phyloP scores from a whole-genome alignment of 2,329 filamentous ascomycete species.

The Stemphylium vesicarium region DNA sequence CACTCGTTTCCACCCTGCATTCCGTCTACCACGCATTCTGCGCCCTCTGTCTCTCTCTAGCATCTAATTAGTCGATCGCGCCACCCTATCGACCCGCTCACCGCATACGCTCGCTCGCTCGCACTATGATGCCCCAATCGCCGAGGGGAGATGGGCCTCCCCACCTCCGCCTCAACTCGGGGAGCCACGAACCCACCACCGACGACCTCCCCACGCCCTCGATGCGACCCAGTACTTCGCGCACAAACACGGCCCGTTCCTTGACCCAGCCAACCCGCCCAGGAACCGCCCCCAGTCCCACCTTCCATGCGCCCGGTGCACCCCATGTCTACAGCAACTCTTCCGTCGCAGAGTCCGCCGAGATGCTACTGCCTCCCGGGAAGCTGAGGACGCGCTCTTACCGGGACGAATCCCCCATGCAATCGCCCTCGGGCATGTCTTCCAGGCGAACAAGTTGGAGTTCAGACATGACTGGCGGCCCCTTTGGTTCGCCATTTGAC shows the following conservation, averaged over 20 bases:
- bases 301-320: conserved; percentile 32
- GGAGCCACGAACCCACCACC: conserved; percentile 58
- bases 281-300: conserved; percentile 42
- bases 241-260: conserved; percentile 54
- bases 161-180: conserved; percentile 70
- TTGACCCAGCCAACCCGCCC: conserved; percentile 50
- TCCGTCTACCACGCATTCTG: neutral
- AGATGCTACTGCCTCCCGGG: conserved; percentile 58
- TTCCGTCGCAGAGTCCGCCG: conserved; percentile 54
- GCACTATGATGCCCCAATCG: conserved; percentile 39
- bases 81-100: conserved; percentile 28
- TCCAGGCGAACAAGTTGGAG: conserved; percentile 71
- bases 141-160: conserved; percentile 53
- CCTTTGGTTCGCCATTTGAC: conserved; percentile 63
- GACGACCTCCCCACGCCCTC: conserved; percentile 39
- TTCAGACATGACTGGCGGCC: conserved; percentile 62
- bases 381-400: conserved; percentile 58
- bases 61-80: conserved; percentile 27
- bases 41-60: conserved; percentile 19
- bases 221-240: conserved; percentile 46
- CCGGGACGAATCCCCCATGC: conserved; percentile 58
- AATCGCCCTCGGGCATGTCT: conserved; percentile 61
- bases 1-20: conserved; percentile 29
- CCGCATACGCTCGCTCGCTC: conserved; percentile 42
- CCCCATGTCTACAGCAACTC: conserved; percentile 46